These are phyloP conservation scores for Penicillium fimorum DNA, from an alignment of 495 filamentous ascomycete species.

Conservation along the genomic window DNA sequence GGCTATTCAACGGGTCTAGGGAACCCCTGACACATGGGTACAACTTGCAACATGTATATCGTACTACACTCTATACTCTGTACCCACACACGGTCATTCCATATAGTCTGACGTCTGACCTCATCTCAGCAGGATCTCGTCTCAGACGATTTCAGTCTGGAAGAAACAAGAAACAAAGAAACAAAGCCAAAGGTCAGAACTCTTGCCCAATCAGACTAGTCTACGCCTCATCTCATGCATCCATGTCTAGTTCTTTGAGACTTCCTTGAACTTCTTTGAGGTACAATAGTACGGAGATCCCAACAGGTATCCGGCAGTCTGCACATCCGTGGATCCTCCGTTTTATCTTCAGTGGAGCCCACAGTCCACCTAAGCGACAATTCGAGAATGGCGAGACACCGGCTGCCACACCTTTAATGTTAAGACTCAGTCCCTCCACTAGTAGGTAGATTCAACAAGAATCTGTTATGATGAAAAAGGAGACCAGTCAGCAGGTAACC, in stretches of 20 bases:
- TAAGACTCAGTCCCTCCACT: neutral
- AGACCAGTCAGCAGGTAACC: neutral
- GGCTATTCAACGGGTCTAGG: neutral
- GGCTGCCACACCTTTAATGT: slow-evolving; percentile 1
- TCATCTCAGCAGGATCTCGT: slow-evolving; percentile 2
- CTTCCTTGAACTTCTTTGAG: slow-evolving; percentile 2
- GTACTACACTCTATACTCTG: neutral
- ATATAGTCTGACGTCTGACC: slow-evolving; percentile 3
- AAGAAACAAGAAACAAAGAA: neutral
- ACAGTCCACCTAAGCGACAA: neutral
- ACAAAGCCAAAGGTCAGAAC: neutral
- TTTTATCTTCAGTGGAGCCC: slow-evolving; percentile 4
- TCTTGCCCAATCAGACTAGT: neutral
- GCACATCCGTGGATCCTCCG: slow-evolving; percentile 8
- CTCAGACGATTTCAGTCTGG: slow-evolving; percentile 2
- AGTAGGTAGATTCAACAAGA: neutral
- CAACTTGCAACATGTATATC: neutral
- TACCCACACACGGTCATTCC: neutral
- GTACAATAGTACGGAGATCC: neutral
- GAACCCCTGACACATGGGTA: neutral
- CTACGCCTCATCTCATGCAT: neutral
- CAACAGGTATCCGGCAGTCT: neutral
- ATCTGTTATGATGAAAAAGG: neutral
- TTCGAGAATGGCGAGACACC: neutral
- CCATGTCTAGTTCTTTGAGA: slow-evolving; percentile 1